These are phyloP conservation scores for Theobroma cacao DNA, from an alignment of 345 rosid genomes.

Conservation along the genomic window DNA sequence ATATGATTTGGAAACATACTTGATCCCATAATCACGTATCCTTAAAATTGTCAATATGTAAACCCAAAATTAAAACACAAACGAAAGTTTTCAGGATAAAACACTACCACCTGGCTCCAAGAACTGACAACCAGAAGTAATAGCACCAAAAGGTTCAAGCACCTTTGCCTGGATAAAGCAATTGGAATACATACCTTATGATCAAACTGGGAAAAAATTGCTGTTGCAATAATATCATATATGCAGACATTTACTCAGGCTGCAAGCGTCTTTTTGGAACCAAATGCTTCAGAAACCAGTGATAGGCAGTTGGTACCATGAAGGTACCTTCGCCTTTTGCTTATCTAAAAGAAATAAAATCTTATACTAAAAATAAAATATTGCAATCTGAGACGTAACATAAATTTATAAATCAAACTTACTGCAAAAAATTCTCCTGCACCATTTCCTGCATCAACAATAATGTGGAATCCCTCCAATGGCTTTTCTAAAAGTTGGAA, in stretches of 20 bases:
- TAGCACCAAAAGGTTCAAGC: constrained; percentile 94
- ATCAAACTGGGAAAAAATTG: background rate
- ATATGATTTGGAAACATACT: constrained; percentile 97
- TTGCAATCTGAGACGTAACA: background rate
- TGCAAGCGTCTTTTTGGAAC: background rate
- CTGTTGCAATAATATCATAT: background rate
- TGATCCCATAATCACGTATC: constrained; percentile 26
- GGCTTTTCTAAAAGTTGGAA: constrained; percentile 70
- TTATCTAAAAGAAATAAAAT: background rate
- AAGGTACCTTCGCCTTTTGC: background rate
- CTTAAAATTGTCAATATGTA: constrained; percentile 9
- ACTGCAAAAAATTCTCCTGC: constrained; percentile 98
- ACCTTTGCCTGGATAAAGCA: constrained; percentile 68
- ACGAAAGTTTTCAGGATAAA: constrained; percentile 4
- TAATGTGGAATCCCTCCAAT: constrained; percentile 89
- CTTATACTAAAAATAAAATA: background rate
- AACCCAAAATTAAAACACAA: background rate
- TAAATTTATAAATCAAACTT: constrained; percentile 36
- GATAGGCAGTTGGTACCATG: background rate
- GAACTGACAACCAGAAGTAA: constrained; percentile 90
- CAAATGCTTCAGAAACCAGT: background rate
- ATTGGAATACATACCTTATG: constrained; percentile 10
- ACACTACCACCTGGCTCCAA: constrained; percentile 91
- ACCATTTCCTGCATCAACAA: constrained; percentile 99
- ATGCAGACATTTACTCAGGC: background rate